Evolutionary conservation across 225 moss, liverwort and hornwort genomes (phyloP).

Genomic region (Pseudisothecium myosuroides): DNA sequence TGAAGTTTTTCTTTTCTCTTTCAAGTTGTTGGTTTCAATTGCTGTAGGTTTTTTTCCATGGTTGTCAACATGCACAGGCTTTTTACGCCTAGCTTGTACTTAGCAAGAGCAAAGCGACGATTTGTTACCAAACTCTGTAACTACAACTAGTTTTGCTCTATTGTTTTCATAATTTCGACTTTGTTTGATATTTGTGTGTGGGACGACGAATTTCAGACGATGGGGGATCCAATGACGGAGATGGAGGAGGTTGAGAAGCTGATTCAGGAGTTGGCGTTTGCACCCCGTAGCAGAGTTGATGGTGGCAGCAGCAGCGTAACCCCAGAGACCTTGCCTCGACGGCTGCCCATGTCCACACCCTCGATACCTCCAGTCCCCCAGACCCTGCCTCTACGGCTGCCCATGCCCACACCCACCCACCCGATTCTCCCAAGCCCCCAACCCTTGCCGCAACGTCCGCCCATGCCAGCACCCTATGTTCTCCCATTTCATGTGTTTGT

Average conservation of each 20-base stretch:
- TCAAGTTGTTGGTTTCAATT: no score
- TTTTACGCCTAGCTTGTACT: no score
- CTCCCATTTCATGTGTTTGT: no score
- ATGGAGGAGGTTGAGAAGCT: background rate
- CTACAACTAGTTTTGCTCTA: no score
- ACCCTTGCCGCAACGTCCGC: accelerated
- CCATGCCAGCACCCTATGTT: no score
- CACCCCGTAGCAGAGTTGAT: background rate
- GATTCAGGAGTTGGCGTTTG: background rate
- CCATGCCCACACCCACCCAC: background rate
- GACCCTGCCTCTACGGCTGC: accelerated
- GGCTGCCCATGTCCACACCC: background rate
- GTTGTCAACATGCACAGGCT: no score
- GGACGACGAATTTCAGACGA: background rate
- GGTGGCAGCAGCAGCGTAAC: background rate
- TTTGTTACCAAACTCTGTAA: no score
- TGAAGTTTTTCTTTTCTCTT: no score
- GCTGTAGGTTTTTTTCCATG: no score
- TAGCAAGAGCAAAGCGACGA: no score
- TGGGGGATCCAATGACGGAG: background rate
- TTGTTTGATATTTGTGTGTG: background rate
- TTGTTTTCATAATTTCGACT: no score
- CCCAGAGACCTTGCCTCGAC: background rate
- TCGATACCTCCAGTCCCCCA: no score
- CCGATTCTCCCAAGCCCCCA: background rate